Evolutionary conservation across 2,329 filamentous ascomycete species (phyloP), one percentile per base, ranked within the genome.

Genomic region (Metarhizium brunneum): DNA sequence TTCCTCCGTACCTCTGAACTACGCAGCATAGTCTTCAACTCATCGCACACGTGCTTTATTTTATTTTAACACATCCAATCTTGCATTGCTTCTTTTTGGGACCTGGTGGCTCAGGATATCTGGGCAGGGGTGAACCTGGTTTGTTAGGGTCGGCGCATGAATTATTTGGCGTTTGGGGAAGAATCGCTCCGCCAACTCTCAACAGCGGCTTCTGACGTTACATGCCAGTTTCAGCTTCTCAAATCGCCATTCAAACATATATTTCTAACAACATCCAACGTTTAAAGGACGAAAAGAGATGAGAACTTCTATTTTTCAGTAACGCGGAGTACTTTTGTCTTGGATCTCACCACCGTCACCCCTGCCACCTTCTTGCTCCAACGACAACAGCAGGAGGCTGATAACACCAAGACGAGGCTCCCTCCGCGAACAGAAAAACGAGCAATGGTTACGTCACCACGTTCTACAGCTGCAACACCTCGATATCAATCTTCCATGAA

Each of bases 401-500:
- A 7, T 11, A 40, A 7, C 38, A 30, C 45, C 20, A 13, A n/a
- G 25, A 13, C 45, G 20, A 48, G 13, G 45, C 45, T 48, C 6
- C 20, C 20, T 16, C 11, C 20, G 25, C 43, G 11, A 20, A 42
- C 10, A 29, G 25, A 10, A 20, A 40, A 35, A n/a, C 11, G 16
- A 43, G 53, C 53, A 54, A 54, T 54, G 50, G 40, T 47, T 53
- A 11, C 14, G n/a, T 25, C 32, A 45, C 40, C 53, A 32, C 18
- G 1, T 4, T 16, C 4, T 16, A 20, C 36, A 35, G 3, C 47
- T 49, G 30, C 20, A 49, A 30, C 18, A 16, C 32, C 38, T 18
- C 49, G 29, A 45, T 43, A 40, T 38, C 14, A 32, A 49, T 59
- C 32, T 52, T 65, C 60, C 13, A 49, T 66, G 52, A 61, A 57